Evolutionary conservation across 2,329 filamentous ascomycete species (phyloP), one percentile per base, ranked within the genome.

Genomic region (Didymella glomerata): DNA sequence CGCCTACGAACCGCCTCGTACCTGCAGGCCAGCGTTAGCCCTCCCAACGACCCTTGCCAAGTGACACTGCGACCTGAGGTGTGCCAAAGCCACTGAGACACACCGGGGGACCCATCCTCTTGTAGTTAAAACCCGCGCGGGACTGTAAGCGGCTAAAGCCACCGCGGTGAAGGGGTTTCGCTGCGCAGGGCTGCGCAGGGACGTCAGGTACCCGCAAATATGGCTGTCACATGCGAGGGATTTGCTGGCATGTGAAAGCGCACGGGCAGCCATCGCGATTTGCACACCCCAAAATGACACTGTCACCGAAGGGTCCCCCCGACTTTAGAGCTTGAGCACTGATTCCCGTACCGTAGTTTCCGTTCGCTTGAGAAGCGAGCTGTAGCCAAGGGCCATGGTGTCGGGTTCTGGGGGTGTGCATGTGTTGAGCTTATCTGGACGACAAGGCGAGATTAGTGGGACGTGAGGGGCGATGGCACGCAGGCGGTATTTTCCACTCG

Each of bases 401-500:
- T 59, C 51, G 56, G 56, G 50, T 54, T 47, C 50, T 51, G 56
- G 56, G 56, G 25, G 55, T 54, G 46, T 60, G 57, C 52, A 56
- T 55, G 52, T 55, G 57, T 55, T 60, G 57, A 60, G 57, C 57
- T 60, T 60, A 60, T 60, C 57, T 52, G 14, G 48, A 60, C 57
- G 47, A 55, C 57, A 28, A 34, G 25, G 40, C 24, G 50, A 41
- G 32, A 40, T 24, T 49, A 51, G 51, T 51, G 50, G 40, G 40
- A 58, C 30, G 20, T 27, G 56, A 54, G 50, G 46, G 50, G 47
- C 41, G 41, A 20, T 40, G 32, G 46, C 41, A 59, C 46, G 50
- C 46, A 59, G n/a, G 24, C 50, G 14, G 20, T 50, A n/a, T 22
- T 41, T 41, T 16, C 27, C 36, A 20, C 14, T 40, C 28, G 42